Evolutionary conservation across 208 protist genomes (phyloP).

Genomic region (Porcisia hertigi): DNA sequence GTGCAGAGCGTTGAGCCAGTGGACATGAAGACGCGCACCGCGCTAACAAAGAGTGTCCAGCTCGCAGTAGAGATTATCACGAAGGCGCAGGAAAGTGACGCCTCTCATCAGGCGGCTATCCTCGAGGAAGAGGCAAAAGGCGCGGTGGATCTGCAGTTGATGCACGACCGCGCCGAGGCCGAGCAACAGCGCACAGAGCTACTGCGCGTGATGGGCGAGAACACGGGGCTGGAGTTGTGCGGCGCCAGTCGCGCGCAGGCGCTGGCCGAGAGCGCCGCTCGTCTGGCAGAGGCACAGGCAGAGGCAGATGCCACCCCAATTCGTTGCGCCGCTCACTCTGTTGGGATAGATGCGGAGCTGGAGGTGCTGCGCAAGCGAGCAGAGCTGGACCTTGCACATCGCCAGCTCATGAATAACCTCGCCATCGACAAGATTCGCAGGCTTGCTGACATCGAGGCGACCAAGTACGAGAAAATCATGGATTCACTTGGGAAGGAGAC

Average conservation of each 20-base stretch:
- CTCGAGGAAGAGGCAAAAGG: conserved; percentile 80
- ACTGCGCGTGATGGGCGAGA: conserved; percentile 64
- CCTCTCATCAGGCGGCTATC: conserved; percentile 74
- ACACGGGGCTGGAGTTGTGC: conserved; percentile 69
- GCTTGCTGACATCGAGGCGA: conserved; percentile 66
- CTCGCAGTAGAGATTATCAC: conserved; percentile 93
- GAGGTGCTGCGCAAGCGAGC: conserved; percentile 48
- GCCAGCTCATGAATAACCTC: conserved; percentile 69
- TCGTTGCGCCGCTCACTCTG: conserved; percentile 52
- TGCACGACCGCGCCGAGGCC: conserved; percentile 57
- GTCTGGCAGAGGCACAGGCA: conserved; percentile 55
- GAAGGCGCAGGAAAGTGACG: conserved; percentile 86
- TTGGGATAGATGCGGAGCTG: conserved; percentile 58
- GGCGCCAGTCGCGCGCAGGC: conserved; percentile 78
- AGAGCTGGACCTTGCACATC: conserved; percentile 73
- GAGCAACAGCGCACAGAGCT: conserved; percentile 70
- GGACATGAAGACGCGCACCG: conserved; percentile 83
- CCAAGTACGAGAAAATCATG: conserved; percentile 83
- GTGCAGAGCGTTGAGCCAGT: conserved; percentile 94
- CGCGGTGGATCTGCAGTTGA: conserved; percentile 69
- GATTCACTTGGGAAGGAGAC: conserved; percentile 85
- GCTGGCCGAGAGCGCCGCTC: conserved; percentile 68
- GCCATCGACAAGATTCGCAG: conserved; percentile 60
- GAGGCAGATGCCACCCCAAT: conserved; percentile 54
- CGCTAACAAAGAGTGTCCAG: conserved; percentile 89